Evolutionary conservation across 2,329 filamentous ascomycete genomes (phyloP).

Genomic region (Fusarium tjaetaba): DNA sequence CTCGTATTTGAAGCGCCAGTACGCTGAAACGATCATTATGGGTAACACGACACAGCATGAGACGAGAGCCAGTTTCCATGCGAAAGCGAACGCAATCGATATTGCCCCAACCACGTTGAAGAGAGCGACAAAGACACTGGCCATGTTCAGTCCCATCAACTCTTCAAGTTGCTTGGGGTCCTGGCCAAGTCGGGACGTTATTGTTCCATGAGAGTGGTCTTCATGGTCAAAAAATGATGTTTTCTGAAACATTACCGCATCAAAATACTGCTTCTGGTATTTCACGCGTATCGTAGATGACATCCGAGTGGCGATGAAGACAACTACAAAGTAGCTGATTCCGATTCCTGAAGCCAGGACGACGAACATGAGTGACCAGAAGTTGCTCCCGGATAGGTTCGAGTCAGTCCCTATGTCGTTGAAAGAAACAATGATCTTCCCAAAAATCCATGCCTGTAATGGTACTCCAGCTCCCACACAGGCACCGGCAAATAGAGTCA

Average conservation of each 20-base stretch:
- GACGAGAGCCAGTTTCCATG: conserved; percentile 81
- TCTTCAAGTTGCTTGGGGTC: conserved; percentile 71
- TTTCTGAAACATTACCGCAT: conserved; percentile 67
- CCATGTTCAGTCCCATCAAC: conserved; percentile 71
- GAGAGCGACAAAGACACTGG: conserved; percentile 68
- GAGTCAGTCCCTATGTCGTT: conserved; percentile 46
- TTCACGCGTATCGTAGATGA: conserved; percentile 61
- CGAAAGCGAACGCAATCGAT: conserved; percentile 74
- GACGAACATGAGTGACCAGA: conserved; percentile 75
- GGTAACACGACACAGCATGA: conserved; percentile 69
- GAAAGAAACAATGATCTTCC: conserved; percentile 63
- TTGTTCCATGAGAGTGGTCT: conserved; percentile 67
- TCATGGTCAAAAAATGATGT: conserved; percentile 70
- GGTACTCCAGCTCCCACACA: conserved; percentile 57
- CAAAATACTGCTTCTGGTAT: conserved; percentile 70
- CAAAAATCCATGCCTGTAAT: conserved; percentile 66
- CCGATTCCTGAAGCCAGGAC: conserved; percentile 64
- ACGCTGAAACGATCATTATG: conserved; percentile 58
- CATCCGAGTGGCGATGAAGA: conserved; percentile 55
- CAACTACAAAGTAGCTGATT: conserved; percentile 59
- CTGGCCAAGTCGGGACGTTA: conserved; percentile 64
- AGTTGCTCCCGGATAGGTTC: conserved; percentile 58
- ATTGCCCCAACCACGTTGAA: conserved; percentile 74
- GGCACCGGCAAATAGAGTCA: conserved; percentile 60
- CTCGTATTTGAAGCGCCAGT: conserved; percentile 66